Base-by-base conservation (phyloP, 2,329 filamentous ascomycete species). In the Colletotrichum liaoningense region DNA sequence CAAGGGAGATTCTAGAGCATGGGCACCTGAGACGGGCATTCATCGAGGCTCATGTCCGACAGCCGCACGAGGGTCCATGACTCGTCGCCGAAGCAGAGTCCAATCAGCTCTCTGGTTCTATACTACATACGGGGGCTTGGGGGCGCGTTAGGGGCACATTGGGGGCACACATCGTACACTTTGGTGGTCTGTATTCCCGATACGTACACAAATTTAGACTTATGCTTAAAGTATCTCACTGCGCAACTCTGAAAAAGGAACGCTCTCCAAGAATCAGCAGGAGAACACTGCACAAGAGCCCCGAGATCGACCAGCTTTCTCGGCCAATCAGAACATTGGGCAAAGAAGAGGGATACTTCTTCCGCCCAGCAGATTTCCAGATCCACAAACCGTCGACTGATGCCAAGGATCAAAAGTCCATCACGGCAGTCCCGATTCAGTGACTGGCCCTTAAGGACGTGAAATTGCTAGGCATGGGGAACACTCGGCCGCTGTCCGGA, bases 51-150 rank as follows among this genome's bases (percentile, higher is more conserved):
- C 26, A 55, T 54, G 65, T 69, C 66, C 59, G 59, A 35, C n/a
- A 59, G 69, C 65, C 24, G 33, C 30, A 55, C 28, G 30, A 46
- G 12, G 42, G 7, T 24, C 46, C 69, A 72, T 69, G 69, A 72
- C 69, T 72, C 69, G 66, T 38, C 24, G 35, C 33, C 2, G 11
- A 14, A 9, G 6, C 28, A 24, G 22, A 12, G 14, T 1, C 66
- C 69, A 72, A 72, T 69, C 54, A 57, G n/a, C 12, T 26, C 16
- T 3, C 8, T 35, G 5, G 24, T 4, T 35, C 22, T 30, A 42
- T 30, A 59, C n/a, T 26, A 54, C 42, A 2, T 26, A 57, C 28
- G 55, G 69, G 63, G 12, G 14, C 42, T n/a, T 26, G 7, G 60
- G 19, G 59, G 46, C 60, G 11, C 42, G 28, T 22, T 33, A 26